Conservation (phyloP, 768 basidiomycete species). For the Erythrobasidium yunnanense region DNA sequence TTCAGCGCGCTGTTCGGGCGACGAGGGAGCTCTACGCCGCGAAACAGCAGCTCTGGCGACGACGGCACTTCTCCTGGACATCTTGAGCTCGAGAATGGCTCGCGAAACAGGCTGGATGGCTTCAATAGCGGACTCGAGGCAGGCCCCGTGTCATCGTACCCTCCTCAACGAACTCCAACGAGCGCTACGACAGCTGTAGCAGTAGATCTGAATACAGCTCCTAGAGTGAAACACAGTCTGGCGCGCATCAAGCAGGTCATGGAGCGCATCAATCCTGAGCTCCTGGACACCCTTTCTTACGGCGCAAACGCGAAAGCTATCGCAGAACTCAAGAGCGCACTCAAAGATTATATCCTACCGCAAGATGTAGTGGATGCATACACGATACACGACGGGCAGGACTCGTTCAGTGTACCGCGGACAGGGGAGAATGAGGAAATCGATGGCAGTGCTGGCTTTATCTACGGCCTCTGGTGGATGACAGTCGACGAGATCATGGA, state of each 20-base stretch:
- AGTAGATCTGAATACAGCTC: slow-evolving; percentile 38
- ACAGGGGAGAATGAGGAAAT: slow-evolving; percentile 36
- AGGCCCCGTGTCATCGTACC: no score
- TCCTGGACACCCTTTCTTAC: slow-evolving; percentile 89
- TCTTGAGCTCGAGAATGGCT: no score
- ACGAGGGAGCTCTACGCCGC: no score
- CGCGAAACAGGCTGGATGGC: no score
- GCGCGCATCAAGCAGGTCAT: slow-evolving; percentile 72
- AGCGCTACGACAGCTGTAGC: neutral
- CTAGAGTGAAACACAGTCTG: slow-evolving; percentile 74
- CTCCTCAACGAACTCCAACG: neutral
- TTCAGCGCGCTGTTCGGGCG: no score
- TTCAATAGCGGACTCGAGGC: no score
- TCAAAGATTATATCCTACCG: slow-evolving; percentile 54
- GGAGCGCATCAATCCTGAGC: slow-evolving; percentile 74
- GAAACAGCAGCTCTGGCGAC: no score
- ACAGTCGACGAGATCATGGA: slow-evolving; percentile 85
- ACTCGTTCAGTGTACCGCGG: slow-evolving; percentile 74
- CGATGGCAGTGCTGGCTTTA: slow-evolving; percentile 69
- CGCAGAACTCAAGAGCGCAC: slow-evolving; percentile 66
- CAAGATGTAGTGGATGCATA: slow-evolving; percentile 83
- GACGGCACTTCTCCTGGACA: no score
- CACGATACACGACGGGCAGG: slow-evolving; percentile 79
- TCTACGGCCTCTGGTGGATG: slow-evolving; percentile 87
- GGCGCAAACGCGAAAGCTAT: slow-evolving; percentile 72